Evolutionary conservation across 2,329 filamentous ascomycete species (phyloP).

Genomic region (Akanthomyces muscarius): DNA sequence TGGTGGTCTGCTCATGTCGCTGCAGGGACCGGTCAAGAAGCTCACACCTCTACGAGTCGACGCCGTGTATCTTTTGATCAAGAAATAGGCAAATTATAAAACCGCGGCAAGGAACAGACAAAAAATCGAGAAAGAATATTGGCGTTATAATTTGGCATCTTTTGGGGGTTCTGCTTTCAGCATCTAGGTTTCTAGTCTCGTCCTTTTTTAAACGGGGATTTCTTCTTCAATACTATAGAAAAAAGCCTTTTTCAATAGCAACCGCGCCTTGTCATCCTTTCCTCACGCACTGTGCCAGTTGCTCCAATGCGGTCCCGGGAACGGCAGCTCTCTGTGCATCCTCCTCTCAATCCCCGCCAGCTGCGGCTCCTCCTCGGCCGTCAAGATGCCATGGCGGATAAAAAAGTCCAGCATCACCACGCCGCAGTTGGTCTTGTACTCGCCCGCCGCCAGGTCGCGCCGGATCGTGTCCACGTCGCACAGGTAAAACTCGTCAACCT

Average conservation of each 20-base stretch:
- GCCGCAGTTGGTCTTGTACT: constrained; percentile 92
- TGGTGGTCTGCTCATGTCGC: constrained; percentile 81
- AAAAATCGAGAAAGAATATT: background rate
- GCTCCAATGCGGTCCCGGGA: constrained; percentile 62
- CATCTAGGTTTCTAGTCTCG: background rate
- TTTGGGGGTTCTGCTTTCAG: background rate
- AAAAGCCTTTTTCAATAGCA: background rate
- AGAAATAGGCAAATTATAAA: constrained; percentile 61
- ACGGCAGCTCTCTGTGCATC: constrained; percentile 75
- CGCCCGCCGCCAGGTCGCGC: constrained; percentile 62
- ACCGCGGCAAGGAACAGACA: background rate
- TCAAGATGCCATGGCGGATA: constrained; percentile 77
- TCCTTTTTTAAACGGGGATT: background rate
- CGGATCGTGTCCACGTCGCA: constrained; percentile 74
- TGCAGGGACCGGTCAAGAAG: constrained; percentile 95
- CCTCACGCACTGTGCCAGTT: constrained; percentile 25
- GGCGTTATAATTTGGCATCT: constrained; percentile 14
- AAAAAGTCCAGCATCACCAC: constrained; percentile 86
- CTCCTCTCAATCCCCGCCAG: constrained; percentile 71
- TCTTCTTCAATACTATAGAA: constrained; percentile 12
- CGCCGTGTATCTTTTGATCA: constrained; percentile 87
- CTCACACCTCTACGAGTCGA: constrained; percentile 88
- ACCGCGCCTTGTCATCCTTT: background rate
- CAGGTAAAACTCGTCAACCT: constrained; percentile 82
- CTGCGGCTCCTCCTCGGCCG: constrained; percentile 70